Evolutionary conservation across 148 eudicot species (phyloP), one percentile per base, ranked within the genome.

Genomic region (Camellia lanceoleosa): DNA sequence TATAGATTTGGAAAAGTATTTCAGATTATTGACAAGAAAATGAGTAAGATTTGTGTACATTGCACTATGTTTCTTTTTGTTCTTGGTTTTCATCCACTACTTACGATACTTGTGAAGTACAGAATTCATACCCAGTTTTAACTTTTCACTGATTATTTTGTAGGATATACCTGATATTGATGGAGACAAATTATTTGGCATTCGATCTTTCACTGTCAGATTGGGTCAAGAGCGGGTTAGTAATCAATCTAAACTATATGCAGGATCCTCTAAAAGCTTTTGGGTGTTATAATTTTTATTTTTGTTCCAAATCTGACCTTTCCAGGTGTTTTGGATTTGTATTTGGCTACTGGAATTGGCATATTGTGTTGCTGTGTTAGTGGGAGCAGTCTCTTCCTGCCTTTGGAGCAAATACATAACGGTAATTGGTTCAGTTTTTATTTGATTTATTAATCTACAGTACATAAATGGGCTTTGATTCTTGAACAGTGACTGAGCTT

Each of bases 81-180:
- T 5, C 1, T 15, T 67, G 49, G 19, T 55, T 55, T 76, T 30
- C 2, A 47, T 77, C 8, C 13, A 16, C 51, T 49, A 74, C 71
- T 44, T 8, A 71, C 68, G 51, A 12, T 51, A 55, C 65, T 15
- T 52, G 64, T 66, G 47, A 9, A 16, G 16, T 41, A 3, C 38
- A 78, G 51, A 51, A 64, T 44, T 49, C 49, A 7, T 20, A 47
- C 18, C 2, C 30, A 12, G 43, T 8, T 76, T 65, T 23, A 30
- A 65, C 70, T 55, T 78, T 67, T 54, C 47, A 42, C 15, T 47
- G 66, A 19, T 44, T 83, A 58, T 76, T 73, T 41, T 82, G 85
- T 72, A 97, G 99, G 99, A 97, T 82, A 97, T 97, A 85, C 99
- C 99, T 68, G 99, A 97, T 80, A 94, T 97, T 87, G 95, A 87